Base-by-base conservation (phyloP, 75 land plant species). In the Cupressus sempervirens region DNA sequence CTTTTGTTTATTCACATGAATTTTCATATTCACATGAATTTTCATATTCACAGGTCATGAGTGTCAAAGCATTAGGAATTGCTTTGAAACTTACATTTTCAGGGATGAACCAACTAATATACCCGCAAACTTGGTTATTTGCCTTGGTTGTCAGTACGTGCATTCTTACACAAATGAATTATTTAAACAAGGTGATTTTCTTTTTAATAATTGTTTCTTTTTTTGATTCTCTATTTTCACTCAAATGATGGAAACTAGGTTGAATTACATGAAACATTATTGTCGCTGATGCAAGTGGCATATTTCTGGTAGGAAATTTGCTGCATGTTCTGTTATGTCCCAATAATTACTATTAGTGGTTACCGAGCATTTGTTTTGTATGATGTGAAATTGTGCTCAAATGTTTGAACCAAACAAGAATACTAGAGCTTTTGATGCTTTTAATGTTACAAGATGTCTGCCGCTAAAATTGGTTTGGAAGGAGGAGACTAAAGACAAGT, bases 21-120 rank as follows among this genome's bases (percentile, higher is more conserved):
- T 26, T 52, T 16, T 70, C n/a, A n/a, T n/a, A 46, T 36, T 84
- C 82, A 62, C 88, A 97, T n/a, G n/a, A n/a, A 30, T 18, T 43
- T 16, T 70, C n/a, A n/a, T n/a, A 46, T 36, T 84, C 82, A 62
- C 88, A 97, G 99, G 99, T 95, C 14, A 97, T 97, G 99, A 93
- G 98, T 87, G 98, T 93, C 46, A 97, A 97, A 86, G 99, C 98
- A 30, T 91, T 97, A 83, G 96, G 96, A 84, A 97, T 97, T 90
- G 99, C 98, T 62, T 79, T 97, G 86, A 97, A 97, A 86, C 86
- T 97, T 73, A 97, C 99, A n/a, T 91, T 97, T 62, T 91, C 94
- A 62, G 99, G 99, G 85, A 90, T 86, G 89, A 97, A 97, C 88
- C 99, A 97, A 86, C 87, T 97, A 35, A 84, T 94, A 72, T 97